phyloP scores from a whole-genome alignment of 2,329 filamentous ascomycete species.

The Cordyceps fumosorosea region DNA sequence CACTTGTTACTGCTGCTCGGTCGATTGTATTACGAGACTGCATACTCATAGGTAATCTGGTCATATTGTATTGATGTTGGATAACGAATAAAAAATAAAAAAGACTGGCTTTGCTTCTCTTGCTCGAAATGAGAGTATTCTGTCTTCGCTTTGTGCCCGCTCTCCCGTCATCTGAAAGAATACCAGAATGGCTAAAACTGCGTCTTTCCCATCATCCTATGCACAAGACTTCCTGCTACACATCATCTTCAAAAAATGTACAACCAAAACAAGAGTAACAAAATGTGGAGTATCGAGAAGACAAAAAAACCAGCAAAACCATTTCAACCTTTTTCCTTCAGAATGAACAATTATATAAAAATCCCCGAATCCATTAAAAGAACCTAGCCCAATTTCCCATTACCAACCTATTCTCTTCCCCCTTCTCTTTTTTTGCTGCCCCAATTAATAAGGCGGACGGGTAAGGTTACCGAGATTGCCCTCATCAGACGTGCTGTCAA shows the following conservation, averaged over 20 bases:
- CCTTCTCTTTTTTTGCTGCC: background rate
- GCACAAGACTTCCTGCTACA: too few species aligned
- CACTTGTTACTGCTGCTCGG: too few species aligned
- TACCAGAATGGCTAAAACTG: background rate
- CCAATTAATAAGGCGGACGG: slow-evolving; percentile 42
- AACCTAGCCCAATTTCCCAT: background rate
- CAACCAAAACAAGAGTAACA: background rate
- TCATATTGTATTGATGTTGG: background rate
- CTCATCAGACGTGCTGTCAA: slow-evolving; percentile 43
- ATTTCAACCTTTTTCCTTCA: background rate
- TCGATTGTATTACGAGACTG: background rate
- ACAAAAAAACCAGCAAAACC: background rate
- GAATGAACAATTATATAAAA: background rate
- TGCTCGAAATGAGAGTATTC: background rate
- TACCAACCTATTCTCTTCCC: too few species aligned
- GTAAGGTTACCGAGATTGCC: slow-evolving; percentile 39
- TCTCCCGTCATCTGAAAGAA: background rate
- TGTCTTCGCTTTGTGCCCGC: background rate
- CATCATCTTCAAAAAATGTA: background rate
- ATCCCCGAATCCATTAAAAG: background rate
- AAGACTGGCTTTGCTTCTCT: background rate
- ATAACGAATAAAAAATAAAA: background rate
- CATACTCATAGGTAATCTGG: background rate
- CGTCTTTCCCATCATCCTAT: too few species aligned
- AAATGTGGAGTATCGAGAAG: background rate